Conservation (phyloP, 2,329 filamentous ascomycete genomes). For the Stachybotrys chlorohalonatus region DNA sequence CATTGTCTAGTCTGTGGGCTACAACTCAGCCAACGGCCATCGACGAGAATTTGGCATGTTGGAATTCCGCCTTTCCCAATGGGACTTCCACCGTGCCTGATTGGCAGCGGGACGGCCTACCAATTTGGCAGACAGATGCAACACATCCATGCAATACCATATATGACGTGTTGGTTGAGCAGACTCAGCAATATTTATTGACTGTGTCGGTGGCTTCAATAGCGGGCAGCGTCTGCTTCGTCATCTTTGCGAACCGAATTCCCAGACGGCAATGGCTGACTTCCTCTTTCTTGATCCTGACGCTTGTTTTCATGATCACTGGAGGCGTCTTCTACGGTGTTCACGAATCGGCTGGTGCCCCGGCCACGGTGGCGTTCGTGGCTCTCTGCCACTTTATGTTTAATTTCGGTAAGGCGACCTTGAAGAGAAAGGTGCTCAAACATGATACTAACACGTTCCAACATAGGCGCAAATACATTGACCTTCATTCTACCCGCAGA, state of each 20-base stretch:
- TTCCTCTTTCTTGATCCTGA: constrained; percentile 35
- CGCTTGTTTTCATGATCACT: constrained; percentile 37
- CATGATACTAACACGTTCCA: constrained; percentile 4
- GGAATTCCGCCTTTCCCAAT: constrained; percentile 32
- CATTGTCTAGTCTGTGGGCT: constrained; percentile 27
- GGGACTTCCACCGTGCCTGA: constrained; percentile 33
- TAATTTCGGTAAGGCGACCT: constrained; percentile 37
- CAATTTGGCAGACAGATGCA: constrained; percentile 40
- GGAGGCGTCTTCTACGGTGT: constrained; percentile 42
- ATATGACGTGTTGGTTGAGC: constrained; percentile 40
- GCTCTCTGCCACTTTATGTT: constrained; percentile 46
- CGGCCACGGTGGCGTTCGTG: constrained; percentile 39
- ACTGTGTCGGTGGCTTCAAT: constrained; percentile 44
- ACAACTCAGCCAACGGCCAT: constrained; percentile 23
- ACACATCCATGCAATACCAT: constrained; percentile 41
- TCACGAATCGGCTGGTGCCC: constrained; percentile 28
- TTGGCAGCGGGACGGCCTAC: constrained; percentile 30
- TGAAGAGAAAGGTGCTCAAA: background rate
- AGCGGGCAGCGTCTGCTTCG: constrained; percentile 38
- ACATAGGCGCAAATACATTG: constrained; percentile 46
- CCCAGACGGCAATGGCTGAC: constrained; percentile 41
- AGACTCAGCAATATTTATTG: constrained; percentile 42
- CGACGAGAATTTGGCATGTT: constrained; percentile 31
- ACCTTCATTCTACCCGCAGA: constrained; percentile 58
- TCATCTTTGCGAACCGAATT: constrained; percentile 37